Percentiles rank a stretch among this genome's conserved stretches.
phyloP scores from a whole-genome alignment of 2,329 filamentous ascomycete genomes.

The Fusarium phyllophilum region DNA sequence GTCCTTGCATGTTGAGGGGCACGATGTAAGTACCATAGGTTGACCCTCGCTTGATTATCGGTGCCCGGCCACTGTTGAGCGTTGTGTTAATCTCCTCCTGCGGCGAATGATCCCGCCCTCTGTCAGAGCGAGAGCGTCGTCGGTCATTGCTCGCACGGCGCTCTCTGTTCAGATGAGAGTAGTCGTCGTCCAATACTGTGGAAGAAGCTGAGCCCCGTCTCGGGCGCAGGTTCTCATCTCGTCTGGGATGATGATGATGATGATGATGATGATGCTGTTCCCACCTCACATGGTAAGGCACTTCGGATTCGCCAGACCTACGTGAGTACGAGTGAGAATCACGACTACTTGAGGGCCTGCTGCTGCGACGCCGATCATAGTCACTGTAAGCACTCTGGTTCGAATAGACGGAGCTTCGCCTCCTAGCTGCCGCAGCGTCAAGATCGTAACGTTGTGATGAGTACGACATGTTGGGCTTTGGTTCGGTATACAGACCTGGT shows the following conservation, averaged over 20 bases:
- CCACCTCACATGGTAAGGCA: neutral
- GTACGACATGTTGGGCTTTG: constrained; percentile 23
- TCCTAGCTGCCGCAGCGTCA: constrained; percentile 3
- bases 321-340: neutral
- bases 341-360: neutral
- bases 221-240: neutral
- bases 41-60: neutral
- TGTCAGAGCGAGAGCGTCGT: neutral
- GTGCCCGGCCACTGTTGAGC: neutral
- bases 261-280: neutral
- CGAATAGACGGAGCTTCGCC: neutral
- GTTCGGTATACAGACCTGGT: constrained; percentile 2
- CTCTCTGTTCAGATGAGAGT: neutral
- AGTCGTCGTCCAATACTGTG: neutral
- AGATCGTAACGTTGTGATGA: constrained; percentile 14
- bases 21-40: constrained; percentile 40
- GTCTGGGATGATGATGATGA: neutral
- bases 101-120: neutral
- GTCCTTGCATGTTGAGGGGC: constrained; percentile 24
- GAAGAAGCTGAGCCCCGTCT: neutral
- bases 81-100: constrained; percentile 6
- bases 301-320: neutral
- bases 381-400: neutral
- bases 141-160: neutral
- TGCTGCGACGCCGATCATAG: neutral